Base-by-base conservation (phyloP, 179 eudicot species). In the Kewa caespitosa region DNA sequence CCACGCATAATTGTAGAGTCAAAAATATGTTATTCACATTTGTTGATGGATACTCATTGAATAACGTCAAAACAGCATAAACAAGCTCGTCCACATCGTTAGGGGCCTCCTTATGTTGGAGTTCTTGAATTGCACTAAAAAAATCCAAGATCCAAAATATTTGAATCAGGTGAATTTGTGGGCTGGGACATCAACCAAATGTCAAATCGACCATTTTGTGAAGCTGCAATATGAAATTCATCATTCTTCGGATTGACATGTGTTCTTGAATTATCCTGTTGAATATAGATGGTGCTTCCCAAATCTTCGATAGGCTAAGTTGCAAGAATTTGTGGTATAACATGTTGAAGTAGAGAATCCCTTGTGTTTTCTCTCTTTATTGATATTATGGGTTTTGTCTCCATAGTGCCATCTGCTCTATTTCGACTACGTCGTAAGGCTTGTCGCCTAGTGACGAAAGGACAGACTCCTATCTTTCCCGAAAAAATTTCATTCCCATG, bases 211-310 rank as follows among this genome's bases (percentile, higher is more conserved):
- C 80, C 80, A 61, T 65, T 25, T 54, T 55, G 28, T 31, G 20
- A 17, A 22, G 77, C 70, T 23, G 41, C 85, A 60, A 38, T 14
- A 20, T 15, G 27, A 67, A 83, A 75, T 0, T 79, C 76, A 1
- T 11, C 68, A 76, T 83, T 75, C 11, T 23, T 33, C 2, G 41
- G 43, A 54, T 36, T 27, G 27, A 76, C 61, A 43, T 72, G 77
- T 22, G 84, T 75, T 42, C 65, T 72, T 31, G 75, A 78, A 50
- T 83, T 83, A 38, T 83, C 85, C 67, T 70, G 72, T 60, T 68
- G 81, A 18, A 74, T 69, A 28, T 20, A 59, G 6, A 73, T 79
- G 12, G 68, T 42, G 18, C 38, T 61, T 20, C 78, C 18, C 0
- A 12, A 34, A 15, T 75, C 72, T 28, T 65, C 46, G 3, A 17